Percentiles rank a stretch among this genome's conserved stretches.
Conservation (phyloP, 2,329 filamentous ascomycete genomes). For the Exophiala alcalophila region DNA sequence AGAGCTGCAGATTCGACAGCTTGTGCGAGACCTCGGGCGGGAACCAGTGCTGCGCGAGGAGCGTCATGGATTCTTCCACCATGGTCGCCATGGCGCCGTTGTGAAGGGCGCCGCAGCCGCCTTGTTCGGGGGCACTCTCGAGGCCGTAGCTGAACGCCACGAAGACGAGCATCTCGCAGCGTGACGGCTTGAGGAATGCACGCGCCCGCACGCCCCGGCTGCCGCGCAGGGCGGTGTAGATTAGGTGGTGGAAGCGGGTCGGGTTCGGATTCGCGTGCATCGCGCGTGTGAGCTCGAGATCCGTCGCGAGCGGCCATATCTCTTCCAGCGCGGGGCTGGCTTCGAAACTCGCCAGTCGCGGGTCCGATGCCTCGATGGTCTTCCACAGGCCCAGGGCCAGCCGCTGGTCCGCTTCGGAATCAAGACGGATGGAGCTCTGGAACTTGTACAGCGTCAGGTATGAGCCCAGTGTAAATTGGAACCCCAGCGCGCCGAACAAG, state of each 20-base stretch:
- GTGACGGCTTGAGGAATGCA: background rate
- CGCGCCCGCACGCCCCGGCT: background rate
- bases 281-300: slow-evolving; percentile 1
- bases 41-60: slow-evolving; percentile 6
- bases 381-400: background rate
- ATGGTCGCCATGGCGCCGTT: slow-evolving; percentile 4
- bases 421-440: too few species aligned
- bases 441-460: too few species aligned
- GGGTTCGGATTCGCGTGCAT: background rate
- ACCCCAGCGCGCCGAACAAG: too few species aligned
- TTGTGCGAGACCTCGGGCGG: slow-evolving; percentile 3
- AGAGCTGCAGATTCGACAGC: slow-evolving; percentile 6
- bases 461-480: too few species aligned
- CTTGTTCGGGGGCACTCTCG: background rate
- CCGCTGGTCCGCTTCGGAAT: background rate
- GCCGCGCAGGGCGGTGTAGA: slow-evolving; percentile 1
- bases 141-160: background rate
- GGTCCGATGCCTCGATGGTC: background rate
- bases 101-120: background rate
- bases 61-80: slow-evolving; percentile 2
- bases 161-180: slow-evolving; percentile 5
- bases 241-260: background rate
- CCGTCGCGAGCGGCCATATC: background rate
- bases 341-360: background rate
- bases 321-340: slow-evolving; percentile 3